Base-by-base conservation (phyloP, 345 rosid genomes). In the Pugionium dolabratum region DNA sequence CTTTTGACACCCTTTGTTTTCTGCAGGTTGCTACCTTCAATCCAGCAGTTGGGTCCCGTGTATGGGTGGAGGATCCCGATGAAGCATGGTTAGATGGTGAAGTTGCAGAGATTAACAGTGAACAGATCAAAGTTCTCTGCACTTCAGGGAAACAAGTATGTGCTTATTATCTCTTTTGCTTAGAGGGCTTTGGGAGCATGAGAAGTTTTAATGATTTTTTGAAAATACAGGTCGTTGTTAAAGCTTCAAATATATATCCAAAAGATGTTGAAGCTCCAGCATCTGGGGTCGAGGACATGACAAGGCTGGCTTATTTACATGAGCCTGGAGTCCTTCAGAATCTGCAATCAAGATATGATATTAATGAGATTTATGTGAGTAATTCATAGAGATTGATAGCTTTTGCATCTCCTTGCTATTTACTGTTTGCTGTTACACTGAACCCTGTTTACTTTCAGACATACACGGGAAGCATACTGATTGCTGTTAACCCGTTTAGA, bases 261-360 rank as follows among this genome's bases (percentile, higher is more conserved):
- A 89, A 85, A 81, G 98, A 92, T 76, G 64, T 81, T 0, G 95
- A 89, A 76, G 86, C 85, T 10, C 98, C 98, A 31, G 81, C 86
- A 4, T 85, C 95, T 67, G 95, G 96, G 45, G 96, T 92, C 77
- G 98, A 92, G 74, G 98, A 92, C 66, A 92, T 92, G 98, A 92
- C 98, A 39, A 89, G 84, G 71, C 84, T 92, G 60, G 89, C 98
- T 75, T 92, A 92, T 77, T 82, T 92, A 82, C 98, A 89, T 69
- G 98, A 92, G 74, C 98, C 96, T 4, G 98, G 96, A 71, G 91
- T 92, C 72, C 81, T 92, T 58, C 92, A 89, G 76, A 92, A 92
- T 81, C 76, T 92, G 72, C 85, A 82, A 79, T 85, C 92, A 41
- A 81, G 98, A 89, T 92, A 87, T 67, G 98, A 92, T 74, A 89